Base-by-base conservation (phyloP, 176 grass and related monocot genomes). In the Triticum turgidum region DNA sequence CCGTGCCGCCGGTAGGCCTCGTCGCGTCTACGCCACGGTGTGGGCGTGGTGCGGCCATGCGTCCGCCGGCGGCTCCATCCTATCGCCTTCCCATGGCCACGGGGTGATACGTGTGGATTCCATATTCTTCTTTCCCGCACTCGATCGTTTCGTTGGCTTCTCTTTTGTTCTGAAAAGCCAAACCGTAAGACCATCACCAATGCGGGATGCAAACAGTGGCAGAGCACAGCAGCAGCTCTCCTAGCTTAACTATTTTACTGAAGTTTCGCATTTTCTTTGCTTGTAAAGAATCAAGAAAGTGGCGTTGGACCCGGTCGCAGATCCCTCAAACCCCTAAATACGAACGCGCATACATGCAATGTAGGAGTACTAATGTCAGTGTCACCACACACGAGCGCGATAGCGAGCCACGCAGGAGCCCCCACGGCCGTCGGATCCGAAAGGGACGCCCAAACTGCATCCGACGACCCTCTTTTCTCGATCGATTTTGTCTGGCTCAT, bases 21-120 rank as follows among this genome's bases (percentile, higher is more conserved):
- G 81, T 59, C 30, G 27, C 47, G 80, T 71, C 66, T 47, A 82
- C 66, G 47, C 47, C 63, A n/a, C 63, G 42, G 79, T 81, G 79
- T 64, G 61, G 22, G 61, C 78, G 37, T 21, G 0, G 17, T 11
- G 9, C 29, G 14, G 52, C 32, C 32, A 45, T 25, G 70, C 42
- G 3, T 20, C 18, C 45, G 45, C 25, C 73, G 73, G 18, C 6
- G 18, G 73, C 73, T 24, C 33, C 56, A 14, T 34, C 76, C 54
- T 37, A n/a, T 78, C 5, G 4, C 75, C 17, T 34, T 58, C 49
- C 9, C 47, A 69, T 3, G 68, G 66, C 0, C 13, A 18, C 18
- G 4, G 34, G 1, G 27, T 11, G 20, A 22, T 9, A 17, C 17
- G 66, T 33, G 14, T 69, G 7, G 14, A 69, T 56, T 7, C 52